phyloP scores from a whole-genome alignment of 768 basidiomycete species.

The Rhizopogon vinicolor region DNA sequence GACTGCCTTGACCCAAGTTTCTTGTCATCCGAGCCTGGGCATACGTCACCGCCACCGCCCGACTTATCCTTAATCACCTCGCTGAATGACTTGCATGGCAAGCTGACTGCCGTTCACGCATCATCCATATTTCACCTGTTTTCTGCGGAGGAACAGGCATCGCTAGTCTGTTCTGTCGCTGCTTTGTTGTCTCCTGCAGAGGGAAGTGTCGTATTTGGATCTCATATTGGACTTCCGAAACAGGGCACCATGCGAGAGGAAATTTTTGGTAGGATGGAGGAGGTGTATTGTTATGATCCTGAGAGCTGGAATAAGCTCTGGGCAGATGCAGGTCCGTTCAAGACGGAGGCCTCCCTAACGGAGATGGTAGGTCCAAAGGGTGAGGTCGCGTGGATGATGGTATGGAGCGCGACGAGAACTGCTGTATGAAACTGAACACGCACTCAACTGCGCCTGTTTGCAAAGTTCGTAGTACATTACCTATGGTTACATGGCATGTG shows the following conservation, averaged over 20 bases:
- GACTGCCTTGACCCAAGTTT: conserved; percentile 45
- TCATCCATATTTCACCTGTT: conserved; percentile 40
- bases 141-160: neutral
- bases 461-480: too few species aligned
- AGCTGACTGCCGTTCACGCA: conserved; percentile 45
- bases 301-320: conserved; percentile 24
- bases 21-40: conserved; percentile 26
- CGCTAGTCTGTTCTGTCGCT: conserved; percentile 17
- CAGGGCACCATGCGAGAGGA: conserved; percentile 5
- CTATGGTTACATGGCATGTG: too few species aligned
- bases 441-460: neutral
- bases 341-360: conserved; percentile 21
- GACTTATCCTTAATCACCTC: conserved; percentile 30
- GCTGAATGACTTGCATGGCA: conserved; percentile 42
- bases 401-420: conserved; percentile 18
- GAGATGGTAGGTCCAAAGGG: neutral
- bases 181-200: conserved; percentile 29
- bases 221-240: conserved; percentile 14
- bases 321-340: conserved; percentile 14
- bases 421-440: neutral
- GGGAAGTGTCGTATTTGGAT: conserved; percentile 28
- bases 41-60: conserved; percentile 12
- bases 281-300: conserved; percentile 21
- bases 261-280: conserved; percentile 2
- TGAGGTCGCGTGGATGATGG: conserved; percentile 4